Evolutionary conservation across 257 asterid genomes (phyloP).

Genomic region (Solanum piurae): DNA sequence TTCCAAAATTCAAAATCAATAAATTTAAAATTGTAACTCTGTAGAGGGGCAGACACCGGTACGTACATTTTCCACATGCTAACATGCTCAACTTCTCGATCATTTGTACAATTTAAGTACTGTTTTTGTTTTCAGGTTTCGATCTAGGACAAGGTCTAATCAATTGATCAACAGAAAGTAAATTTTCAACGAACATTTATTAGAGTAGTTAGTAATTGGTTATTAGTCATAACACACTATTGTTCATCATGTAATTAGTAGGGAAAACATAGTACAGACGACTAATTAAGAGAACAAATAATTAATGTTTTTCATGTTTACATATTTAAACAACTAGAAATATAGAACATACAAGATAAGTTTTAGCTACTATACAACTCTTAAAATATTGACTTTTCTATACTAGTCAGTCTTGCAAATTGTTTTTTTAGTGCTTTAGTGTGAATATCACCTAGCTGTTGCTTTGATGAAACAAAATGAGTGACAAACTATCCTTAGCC

Average conservation of each 20-base stretch:
- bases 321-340: no score
- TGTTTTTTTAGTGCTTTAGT: no score
- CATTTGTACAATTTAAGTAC: background rate
- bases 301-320: no score
- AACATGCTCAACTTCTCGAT: background rate
- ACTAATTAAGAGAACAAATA: background rate
- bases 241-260: background rate
- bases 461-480: no score
- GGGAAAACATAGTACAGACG: background rate
- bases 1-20: background rate
- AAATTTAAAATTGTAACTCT: no score
- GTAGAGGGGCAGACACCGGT: background rate
- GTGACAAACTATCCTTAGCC: no score
- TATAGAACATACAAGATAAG: no score
- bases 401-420: no score
- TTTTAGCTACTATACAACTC: no score
- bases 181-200: background rate
- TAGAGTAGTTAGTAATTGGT: background rate
- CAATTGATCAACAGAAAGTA: background rate
- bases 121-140: background rate
- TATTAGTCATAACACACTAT: background rate
- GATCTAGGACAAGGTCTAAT: background rate
- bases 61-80: background rate
- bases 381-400: no score
- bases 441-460: no score